Evolutionary conservation across 2,329 filamentous ascomycete species (phyloP), one percentile per base, ranked within the genome.

Genomic region (Plectosphaerella plurivora): DNA sequence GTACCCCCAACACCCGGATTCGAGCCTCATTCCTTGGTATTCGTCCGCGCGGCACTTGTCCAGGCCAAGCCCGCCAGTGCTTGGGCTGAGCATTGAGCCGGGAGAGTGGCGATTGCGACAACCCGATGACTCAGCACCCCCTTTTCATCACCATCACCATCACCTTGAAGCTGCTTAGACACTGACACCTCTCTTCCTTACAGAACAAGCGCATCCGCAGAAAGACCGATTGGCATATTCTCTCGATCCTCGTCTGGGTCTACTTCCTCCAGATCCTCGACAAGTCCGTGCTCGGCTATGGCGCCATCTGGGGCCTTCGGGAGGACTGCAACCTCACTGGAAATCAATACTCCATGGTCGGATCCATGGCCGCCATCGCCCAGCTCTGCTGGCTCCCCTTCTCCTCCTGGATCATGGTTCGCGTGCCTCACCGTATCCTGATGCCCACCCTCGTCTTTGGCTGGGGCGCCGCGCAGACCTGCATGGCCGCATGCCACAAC

Each of bases 301-400:
- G 76, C 39, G 78, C 79, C n/a, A 75, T 81, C 6, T 82, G 79
- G 55, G 78, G 78, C 22, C 63, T 84, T 5, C 67, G 73, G 33
- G 57, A 68, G 20, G 80, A 83, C 59, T 73, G 74, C 2, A 55
- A 72, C 47, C 71, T 84, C 16, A 73, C 66, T 0, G 79, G 78
- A 1, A 73, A 77, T 53, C 72, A 83, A 53, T 83, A 83, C 66
- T 81, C 79, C 0, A 64, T 84, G 18, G 64, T 84, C 24, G 77
- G 79, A 18, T 83, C 79, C 6, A 81, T 85, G 37, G 70, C 75
- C 1, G 73, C 81, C 1, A 81, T 85, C 24, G 81, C 81, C 2
- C 81, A 85, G 62, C 71, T 86, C 35, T 76, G 67, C 45, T 84
- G 80, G 78, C 79, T 83, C 55, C 81, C 82, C 0, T 79, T 84